These are phyloP conservation scores for Mrakia blollopis DNA, from an alignment of 768 basidiomycete species.

Conservation along the genomic window DNA sequence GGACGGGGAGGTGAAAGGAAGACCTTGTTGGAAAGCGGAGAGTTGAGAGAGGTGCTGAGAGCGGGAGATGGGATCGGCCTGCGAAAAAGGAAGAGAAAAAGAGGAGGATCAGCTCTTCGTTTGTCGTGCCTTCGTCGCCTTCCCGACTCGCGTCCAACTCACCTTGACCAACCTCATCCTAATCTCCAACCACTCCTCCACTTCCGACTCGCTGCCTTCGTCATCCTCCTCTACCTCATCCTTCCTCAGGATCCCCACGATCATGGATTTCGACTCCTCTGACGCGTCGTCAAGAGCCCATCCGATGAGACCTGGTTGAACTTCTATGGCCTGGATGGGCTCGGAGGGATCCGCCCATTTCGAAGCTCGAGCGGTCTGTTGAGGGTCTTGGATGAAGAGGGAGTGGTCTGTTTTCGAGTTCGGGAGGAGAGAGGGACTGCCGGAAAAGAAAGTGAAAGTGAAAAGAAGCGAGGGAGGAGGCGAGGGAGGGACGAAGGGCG, in stretches of 20 bases:
- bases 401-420: conserved; percentile 20
- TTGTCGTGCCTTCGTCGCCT: too few species aligned
- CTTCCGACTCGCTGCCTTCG: conserved; percentile 17
- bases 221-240: conserved; percentile 24
- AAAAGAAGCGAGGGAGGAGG: not conserved
- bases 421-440: conserved; percentile 24
- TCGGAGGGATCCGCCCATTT: conserved; percentile 1
- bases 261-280: conserved; percentile 10
- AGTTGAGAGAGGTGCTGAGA: conserved; percentile 20
- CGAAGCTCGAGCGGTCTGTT: conserved; percentile 16
- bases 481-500: not conserved
- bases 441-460: too few species aligned
- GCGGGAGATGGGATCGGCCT: conserved; percentile 26
- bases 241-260: conserved; percentile 22
- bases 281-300: conserved; percentile 31
- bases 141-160: not conserved
- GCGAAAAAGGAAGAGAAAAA: not conserved
- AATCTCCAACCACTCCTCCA: conserved; percentile 29
- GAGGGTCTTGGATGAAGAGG: conserved; percentile 15
- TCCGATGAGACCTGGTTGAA: conserved; percentile 21
- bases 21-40: conserved; percentile 22
- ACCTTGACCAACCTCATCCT: conserved; percentile 25
- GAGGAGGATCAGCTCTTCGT: not conserved
- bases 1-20: conserved; percentile 2
- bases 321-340: conserved; percentile 17